Evolutionary conservation across 208 protist genomes (phyloP).

Genomic region (Porcisia deanei): DNA sequence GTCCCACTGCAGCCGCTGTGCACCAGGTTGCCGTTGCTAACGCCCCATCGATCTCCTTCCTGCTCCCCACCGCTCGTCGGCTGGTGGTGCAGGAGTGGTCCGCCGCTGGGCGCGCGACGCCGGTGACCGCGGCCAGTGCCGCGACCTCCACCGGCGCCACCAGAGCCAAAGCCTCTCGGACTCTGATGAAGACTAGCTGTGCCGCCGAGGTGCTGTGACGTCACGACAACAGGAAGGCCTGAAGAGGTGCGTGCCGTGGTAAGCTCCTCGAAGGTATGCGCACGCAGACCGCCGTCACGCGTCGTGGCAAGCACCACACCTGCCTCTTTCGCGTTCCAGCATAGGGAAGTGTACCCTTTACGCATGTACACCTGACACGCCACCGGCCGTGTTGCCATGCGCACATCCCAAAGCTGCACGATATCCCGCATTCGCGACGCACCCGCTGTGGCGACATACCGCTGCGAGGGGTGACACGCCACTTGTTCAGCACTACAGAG

Average conservation of each 20-base stretch:
- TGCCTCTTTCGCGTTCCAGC: slow-evolving; percentile 44
- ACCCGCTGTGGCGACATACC: slow-evolving; percentile 62
- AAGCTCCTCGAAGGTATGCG: slow-evolving; percentile 42
- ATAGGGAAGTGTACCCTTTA: slow-evolving; percentile 64
- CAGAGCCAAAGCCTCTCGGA: slow-evolving; percentile 3
- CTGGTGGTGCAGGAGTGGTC: neutral
- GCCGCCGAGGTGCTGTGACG: slow-evolving; percentile 1
- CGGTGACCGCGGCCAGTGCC: slow-evolving; percentile 16
- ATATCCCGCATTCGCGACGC: slow-evolving; percentile 39
- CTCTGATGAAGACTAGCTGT: neutral
- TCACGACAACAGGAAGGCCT: slow-evolving; percentile 1
- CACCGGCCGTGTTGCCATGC: slow-evolving; percentile 48
- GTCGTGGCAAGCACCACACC: slow-evolving; percentile 54
- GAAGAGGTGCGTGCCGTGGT: neutral
- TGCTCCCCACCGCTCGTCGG: slow-evolving; percentile 4
- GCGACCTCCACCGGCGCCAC: neutral
- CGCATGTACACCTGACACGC: slow-evolving; percentile 25
- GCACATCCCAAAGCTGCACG: slow-evolving; percentile 81
- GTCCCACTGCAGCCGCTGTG: slow-evolving; percentile 25
- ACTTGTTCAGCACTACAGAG: slow-evolving; percentile 65
- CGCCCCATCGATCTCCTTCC: slow-evolving; percentile 25
- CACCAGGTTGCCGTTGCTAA: neutral
- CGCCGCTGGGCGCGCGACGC: slow-evolving; percentile 12
- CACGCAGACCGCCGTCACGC: slow-evolving; percentile 40
- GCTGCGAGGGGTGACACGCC: slow-evolving; percentile 61